Evolutionary conservation across 163 green algal species (phyloP), one percentile per base, ranked within the genome.

Genomic region (Volvox carteri): DNA sequence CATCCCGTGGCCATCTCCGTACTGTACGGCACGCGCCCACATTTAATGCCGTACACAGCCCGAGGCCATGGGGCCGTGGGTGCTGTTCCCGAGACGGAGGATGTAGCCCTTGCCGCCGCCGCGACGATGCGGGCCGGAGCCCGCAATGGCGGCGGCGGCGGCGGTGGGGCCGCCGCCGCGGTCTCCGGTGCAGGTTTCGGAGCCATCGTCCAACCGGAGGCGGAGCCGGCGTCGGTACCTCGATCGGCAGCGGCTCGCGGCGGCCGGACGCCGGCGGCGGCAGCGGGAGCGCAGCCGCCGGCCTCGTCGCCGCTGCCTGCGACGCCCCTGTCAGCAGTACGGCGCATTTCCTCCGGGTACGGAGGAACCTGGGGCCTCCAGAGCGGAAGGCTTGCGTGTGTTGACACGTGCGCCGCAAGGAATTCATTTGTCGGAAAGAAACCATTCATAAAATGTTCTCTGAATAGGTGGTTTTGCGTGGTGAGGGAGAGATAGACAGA

Each of bases 261-360:
- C 16, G 73, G 73, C 11, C 73, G 73, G 19, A 16, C 41, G 39
- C 60, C 60, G 33, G 25, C 44, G 46, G 28, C 54, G 39, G 23
- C 60, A 21, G 25, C 44, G 46, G 28, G 19, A 65, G 28, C 73
- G 42, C 73, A 80, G 28, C 73, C 73, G n/a, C 44, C n/a, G 44
- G 41, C 73, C 2, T 25, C 41, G 70, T 78, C 70, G n/a, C 44
- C 73, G 39, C 42, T 58, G 65, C 42, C 30, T 7, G 62, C 9
- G n/a, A 73, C 62, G 25, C 56, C 79, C 0, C 19, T 70, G 25
- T 75, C 78, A 30, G 65, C 18, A 5, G 79, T 79, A 39, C 50
- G 67, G 41, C 60, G 68, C 19, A 25, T 72, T 16, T 77, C 81
- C 0, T 88, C 50, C 44, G 72, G 81, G 67, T 77, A 54, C 54